These are phyloP conservation scores for Cyamopsis tetragonoloba DNA, from an alignment of 306 rosid genomes.

Conservation along the genomic window DNA sequence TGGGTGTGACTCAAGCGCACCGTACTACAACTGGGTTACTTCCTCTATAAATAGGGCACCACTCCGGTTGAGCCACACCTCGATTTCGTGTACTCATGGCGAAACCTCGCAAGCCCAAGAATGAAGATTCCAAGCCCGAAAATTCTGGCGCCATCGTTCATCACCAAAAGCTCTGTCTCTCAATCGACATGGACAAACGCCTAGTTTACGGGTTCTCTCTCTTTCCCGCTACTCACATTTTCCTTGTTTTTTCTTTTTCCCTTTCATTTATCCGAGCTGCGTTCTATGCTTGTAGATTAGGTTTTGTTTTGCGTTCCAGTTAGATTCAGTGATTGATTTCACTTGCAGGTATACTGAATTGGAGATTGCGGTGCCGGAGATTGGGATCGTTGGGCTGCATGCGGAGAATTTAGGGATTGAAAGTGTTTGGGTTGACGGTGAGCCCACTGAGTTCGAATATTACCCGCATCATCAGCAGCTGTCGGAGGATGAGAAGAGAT, in stretches of 20 bases:
- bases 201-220: constrained; percentile 69
- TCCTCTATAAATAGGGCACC: constrained; percentile 23
- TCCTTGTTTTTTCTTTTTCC: no score
- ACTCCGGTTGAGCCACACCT: neutral
- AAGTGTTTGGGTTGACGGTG: constrained; percentile 84
- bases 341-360: constrained; percentile 70
- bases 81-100: constrained; percentile 46
- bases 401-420: constrained; percentile 90
- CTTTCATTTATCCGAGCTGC: neutral
- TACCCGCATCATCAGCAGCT: constrained; percentile 57
- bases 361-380: constrained; percentile 86
- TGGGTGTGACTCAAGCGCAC: neutral
- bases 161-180: constrained; percentile 93
- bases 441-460: constrained; percentile 79
- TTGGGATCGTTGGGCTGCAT: constrained; percentile 86
- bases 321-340: neutral
- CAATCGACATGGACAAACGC: constrained; percentile 67
- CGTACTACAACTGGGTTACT: neutral
- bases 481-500: constrained; percentile 46
- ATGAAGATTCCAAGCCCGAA: constrained; percentile 76
- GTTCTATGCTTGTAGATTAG: neutral
- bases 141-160: constrained; percentile 75
- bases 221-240: constrained; percentile 10
- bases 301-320: neutral
- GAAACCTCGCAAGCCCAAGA: constrained; percentile 91